phyloP scores from a whole-genome alignment of 2,329 filamentous ascomycete genomes.

The Didymella pinodella region DNA sequence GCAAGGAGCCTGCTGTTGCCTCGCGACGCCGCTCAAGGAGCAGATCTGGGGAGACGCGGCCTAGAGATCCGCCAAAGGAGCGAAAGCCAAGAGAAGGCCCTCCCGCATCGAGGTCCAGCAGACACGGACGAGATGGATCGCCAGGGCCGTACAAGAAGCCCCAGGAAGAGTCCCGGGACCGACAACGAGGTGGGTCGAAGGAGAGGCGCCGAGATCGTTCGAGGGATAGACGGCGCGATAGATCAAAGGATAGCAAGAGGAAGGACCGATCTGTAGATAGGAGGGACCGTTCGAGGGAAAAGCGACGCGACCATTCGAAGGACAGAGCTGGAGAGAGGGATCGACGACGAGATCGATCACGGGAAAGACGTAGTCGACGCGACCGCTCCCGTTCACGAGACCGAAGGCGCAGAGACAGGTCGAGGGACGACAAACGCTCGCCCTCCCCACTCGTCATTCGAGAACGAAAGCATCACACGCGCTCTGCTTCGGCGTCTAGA shows the following conservation, averaged over 20 bases:
- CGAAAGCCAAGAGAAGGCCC: slow-evolving; percentile 25
- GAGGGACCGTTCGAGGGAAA: slow-evolving; percentile 28
- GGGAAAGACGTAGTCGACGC: slow-evolving; percentile 23
- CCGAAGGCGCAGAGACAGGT: slow-evolving; percentile 25
- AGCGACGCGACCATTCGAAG: slow-evolving; percentile 25
- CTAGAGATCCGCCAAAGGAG: slow-evolving; percentile 24
- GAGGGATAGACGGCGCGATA: slow-evolving; percentile 29
- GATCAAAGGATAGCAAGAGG: slow-evolving; percentile 25
- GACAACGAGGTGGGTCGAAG: slow-evolving; percentile 22
- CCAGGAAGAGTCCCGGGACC: slow-evolving; percentile 28
- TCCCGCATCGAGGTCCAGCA: slow-evolving; percentile 20
- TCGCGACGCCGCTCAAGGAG: slow-evolving; percentile 28
- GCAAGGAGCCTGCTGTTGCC: slow-evolving; percentile 21
- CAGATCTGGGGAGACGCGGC: slow-evolving; percentile 23
- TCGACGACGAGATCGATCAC: slow-evolving; percentile 18
- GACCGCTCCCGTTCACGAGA: slow-evolving; percentile 26
- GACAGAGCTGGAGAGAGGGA: slow-evolving; percentile 30
- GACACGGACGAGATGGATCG: slow-evolving; percentile 29
- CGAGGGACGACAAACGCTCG: slow-evolving; percentile 29
- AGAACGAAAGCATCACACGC: slow-evolving; percentile 34
- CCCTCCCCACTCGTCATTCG: slow-evolving; percentile 39
- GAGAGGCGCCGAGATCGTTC: slow-evolving; percentile 26
- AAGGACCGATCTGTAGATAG: slow-evolving; percentile 25
- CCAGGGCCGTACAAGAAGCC: slow-evolving; percentile 42
- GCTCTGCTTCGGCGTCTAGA: slow-evolving; percentile 37